Base-by-base conservation (phyloP, 2,329 filamentous ascomycete genomes). In the Plectosphaerella cucumerina region DNA sequence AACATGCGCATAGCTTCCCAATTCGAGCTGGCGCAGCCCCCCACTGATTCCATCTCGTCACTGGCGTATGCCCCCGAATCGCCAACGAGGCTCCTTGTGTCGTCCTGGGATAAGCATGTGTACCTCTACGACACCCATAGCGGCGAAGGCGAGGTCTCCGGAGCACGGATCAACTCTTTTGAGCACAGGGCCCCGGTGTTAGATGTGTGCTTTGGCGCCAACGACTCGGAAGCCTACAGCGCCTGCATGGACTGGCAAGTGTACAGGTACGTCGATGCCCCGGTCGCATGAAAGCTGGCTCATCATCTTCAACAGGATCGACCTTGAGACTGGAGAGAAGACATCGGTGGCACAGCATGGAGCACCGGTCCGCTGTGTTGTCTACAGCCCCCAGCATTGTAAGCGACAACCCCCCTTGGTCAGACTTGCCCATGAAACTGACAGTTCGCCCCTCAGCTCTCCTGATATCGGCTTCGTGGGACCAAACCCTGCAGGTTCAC, bases 51-150 rank as follows among this genome's bases (percentile, higher is more conserved):
- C 61, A 87, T 97, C 62, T 96, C 93, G 45, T 80, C 90, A 21
- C 76, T 97, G 62, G 84, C 84, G 64, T 99, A 96, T 77, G 90
- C 92, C 58, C 89, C 90, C 34, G 74, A 79, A 54, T 84, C 85
- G n/a, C 80, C 86, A 3, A 83, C 78, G 49, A 87, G 85, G 60
- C 80, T 99, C 35, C 82, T 95, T n/a, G 92, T 93, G 60, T 87
- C 92, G 11, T 96, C 91, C 50, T 99, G 94, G 94, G 93, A 97
- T 71, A 90, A 86, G 70, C 84, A 90, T 66, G 84, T 96, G 50
- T 96, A 97, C 70, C 78, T 93, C 48, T 97, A 97, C 76, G 89
- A 96, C 64, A 80, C 87, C 53, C 72, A 75, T 17, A 70, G 70
- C 44, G 73, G 74, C 55, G 79, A 78, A 51, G 78, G 81, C 20